Evolutionary conservation across 257 asterid genomes (phyloP), one percentile per base, ranked within the genome.

Genomic region (Thymus mandschuricus): DNA sequence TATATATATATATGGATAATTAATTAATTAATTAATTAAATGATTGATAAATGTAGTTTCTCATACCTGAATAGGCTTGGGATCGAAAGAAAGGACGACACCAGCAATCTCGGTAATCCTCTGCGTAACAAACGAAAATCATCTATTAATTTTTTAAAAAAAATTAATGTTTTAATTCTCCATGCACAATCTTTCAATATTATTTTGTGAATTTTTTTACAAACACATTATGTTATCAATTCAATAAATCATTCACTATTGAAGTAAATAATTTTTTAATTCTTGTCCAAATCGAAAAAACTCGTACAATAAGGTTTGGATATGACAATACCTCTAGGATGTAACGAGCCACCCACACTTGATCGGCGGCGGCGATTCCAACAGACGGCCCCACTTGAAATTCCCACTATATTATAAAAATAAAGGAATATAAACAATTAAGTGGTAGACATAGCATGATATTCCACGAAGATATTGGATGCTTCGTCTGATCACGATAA

Each of bases 51-150:
- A 38, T 38, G 4, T 38, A 38, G 6, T 38, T 38, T 38, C 64
- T 58, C 85, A 64, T 43, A 88, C 95, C 84, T 43, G 73, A 67
- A 90, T 86, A 29, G 97, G 96, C 82, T 90, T 90, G 1, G 97
- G 97, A 64, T 90, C 96, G 21, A 90, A 84, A 0, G 96, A 85
- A 15, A 88, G 74, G 1, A 84, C 87, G 0, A 86, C 93, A 13
- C 94, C 97, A 0, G 97, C 93, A 8, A 86, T 82, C 81, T 90
- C 97, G 1, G 97, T 77, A 21, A 90, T 88, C 92, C 97, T 85
- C 97, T 90, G 94, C 21, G 0, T 0, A 21, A 21, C 21, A 21
- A 21, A 21, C 21, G 0, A 21, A 21, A 21, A 21, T 72, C 49
- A 58, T 34, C 38, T 34, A 34, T 34, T 21, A 21, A 21, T 21